Conservation (phyloP, 192 early-diverging fungal genomes). For the Coemansia sp. region DNA sequence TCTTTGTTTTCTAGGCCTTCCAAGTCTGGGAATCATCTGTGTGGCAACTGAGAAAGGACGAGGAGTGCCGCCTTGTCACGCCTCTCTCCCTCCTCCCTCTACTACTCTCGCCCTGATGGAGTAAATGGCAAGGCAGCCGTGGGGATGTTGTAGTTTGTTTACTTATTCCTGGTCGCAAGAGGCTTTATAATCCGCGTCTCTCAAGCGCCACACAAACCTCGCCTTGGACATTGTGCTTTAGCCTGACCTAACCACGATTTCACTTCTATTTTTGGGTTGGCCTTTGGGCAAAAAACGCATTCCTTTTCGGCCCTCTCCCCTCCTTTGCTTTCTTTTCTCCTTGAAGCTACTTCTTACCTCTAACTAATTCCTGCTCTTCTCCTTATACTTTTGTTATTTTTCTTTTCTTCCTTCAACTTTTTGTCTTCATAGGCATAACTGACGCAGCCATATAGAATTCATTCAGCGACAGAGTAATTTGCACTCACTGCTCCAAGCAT, state of each 20-base stretch:
- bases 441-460: neutral
- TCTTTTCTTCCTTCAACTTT: neutral
- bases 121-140: conserved; percentile 2
- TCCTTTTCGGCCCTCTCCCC: neutral
- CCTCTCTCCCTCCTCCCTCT: neutral
- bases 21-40: neutral
- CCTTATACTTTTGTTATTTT: neutral
- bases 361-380: conserved; percentile 3
- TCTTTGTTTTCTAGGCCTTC: neutral
- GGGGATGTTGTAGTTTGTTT: conserved; percentile 2
- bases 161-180: neutral
- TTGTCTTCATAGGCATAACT: neutral
- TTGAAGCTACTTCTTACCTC: conserved; percentile 7
- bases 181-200: conserved; percentile 1
- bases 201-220: neutral
- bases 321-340: conserved; percentile 1
- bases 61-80: conserved; percentile 3
- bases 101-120: conserved; percentile 10
- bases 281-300: conserved; percentile 1
- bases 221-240: neutral
- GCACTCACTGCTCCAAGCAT: conserved; percentile 10
- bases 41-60: neutral
- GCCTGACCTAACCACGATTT: conserved; percentile 1
- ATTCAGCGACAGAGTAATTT: neutral
- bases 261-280: conserved; percentile 1